Percentiles rank a stretch among this genome's conserved stretches.
Evolutionary conservation across 2,329 filamentous ascomycete genomes (phyloP).

Genomic region (Alternaria longipes): DNA sequence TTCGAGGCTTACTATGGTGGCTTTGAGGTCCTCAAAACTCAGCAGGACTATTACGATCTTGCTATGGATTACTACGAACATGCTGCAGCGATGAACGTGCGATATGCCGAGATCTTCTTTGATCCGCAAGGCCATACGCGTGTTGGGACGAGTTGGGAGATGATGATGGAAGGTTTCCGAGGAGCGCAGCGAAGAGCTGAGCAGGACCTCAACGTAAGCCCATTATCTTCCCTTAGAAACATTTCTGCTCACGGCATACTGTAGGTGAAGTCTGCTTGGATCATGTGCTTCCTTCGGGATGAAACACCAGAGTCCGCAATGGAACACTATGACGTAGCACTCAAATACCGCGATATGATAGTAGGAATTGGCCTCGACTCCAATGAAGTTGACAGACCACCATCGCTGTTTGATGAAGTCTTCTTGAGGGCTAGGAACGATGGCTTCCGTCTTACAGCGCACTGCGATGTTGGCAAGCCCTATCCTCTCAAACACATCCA

Average conservation of each 20-base stretch:
- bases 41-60: slow-evolving; percentile 54
- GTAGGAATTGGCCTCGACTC: slow-evolving; percentile 59
- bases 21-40: slow-evolving; percentile 45
- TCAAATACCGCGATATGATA: slow-evolving; percentile 51
- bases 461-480: slow-evolving; percentile 63
- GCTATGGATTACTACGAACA: slow-evolving; percentile 52
- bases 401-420: not conserved
- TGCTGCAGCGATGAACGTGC: slow-evolving; percentile 50
- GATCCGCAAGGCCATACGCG: slow-evolving; percentile 56
- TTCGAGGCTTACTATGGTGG: slow-evolving; percentile 35
- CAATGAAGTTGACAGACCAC: slow-evolving; percentile 54
- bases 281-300: slow-evolving; percentile 58
- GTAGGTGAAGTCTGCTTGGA: slow-evolving; percentile 42
- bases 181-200: slow-evolving; percentile 44
- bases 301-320: slow-evolving; percentile 40
- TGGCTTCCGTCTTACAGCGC: slow-evolving; percentile 59
- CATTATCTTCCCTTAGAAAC: rapidly evolving
- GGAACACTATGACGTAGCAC: slow-evolving; percentile 49
- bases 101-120: slow-evolving; percentile 56
- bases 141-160: slow-evolving; percentile 45
- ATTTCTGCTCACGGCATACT: not conserved
- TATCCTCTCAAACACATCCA: slow-evolving; percentile 58
- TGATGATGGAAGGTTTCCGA: slow-evolving; percentile 37
- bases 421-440: slow-evolving; percentile 46
- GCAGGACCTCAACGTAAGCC: slow-evolving; percentile 6